Evolutionary conservation across 1,284 basidiomycete species (phyloP), one percentile per base, ranked within the genome.

Genomic region (Wolfiporia cocos): DNA sequence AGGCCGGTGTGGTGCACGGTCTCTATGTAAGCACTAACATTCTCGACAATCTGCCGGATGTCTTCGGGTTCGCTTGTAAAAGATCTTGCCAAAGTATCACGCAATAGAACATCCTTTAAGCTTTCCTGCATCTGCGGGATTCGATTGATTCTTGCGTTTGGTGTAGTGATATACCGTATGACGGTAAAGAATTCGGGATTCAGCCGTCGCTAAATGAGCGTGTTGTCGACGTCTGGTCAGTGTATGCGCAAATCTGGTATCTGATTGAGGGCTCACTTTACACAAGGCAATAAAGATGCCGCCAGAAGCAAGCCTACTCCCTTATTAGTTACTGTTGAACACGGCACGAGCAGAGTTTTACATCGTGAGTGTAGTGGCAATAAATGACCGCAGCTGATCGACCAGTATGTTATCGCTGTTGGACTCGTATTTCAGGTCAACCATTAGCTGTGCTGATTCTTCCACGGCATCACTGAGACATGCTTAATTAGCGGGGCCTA

Each of bases 201-300:
- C 2, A 78, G 63, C 12, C 56, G 63, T 18, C 74, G 71, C 77
- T 80, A 36, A 18, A 23, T 28, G 14, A 17, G 22, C 12, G 5
- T 11, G 14, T n/a, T n/a, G n/a, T n/a, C n/a, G n/a, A n/a, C n/a
- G n/a, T n/a, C n/a, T n/a, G n/a, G n/a, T n/a, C n/a, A n/a, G n/a
- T n/a, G n/a, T n/a, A n/a, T n/a, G n/a, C n/a, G n/a, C n/a, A n/a
- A n/a, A n/a, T n/a, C n/a, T n/a, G n/a, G n/a, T n/a, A n/a, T n/a
- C n/a, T n/a, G n/a, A n/a, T 29, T 28, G n/a, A 17, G 40, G 24
- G 34, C 63, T 33, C 50, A 77, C 82, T 64, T 75, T 81, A 55
- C 78, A 71, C 5, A 86, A 50, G 42, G 69, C 64, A 34, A 69
- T 62, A 43, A 83, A 70, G 6, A 84, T 60, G 4, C 80, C 80